Percentiles rank a stretch among this genome's conserved stretches.
phyloP scores from a whole-genome alignment of 176 grass and related monocot species.

The Oryza australiensis region DNA sequence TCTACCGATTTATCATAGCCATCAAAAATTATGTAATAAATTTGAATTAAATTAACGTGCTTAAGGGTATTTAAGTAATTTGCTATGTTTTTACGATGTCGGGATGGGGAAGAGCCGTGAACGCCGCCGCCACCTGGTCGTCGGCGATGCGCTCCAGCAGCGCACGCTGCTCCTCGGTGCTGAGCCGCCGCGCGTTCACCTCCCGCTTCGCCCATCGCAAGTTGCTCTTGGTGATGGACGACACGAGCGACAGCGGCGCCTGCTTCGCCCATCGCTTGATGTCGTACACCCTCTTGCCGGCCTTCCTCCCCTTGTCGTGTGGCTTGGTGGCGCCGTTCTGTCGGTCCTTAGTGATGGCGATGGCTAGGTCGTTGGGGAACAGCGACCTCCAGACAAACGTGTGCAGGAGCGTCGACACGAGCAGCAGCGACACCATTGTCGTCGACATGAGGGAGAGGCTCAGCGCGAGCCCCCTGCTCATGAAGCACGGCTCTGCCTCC shows the following conservation, averaged over 20 bases:
- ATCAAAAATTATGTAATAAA: too few relatives aligned
- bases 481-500: constrained; percentile 83
- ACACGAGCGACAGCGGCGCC: constrained; percentile 73
- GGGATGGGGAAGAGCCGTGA: too few relatives aligned
- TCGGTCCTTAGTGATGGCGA: constrained; percentile 86
- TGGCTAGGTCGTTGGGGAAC: constrained; percentile 95
- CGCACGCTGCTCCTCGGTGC: too few relatives aligned
- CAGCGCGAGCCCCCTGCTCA: constrained; percentile 70
- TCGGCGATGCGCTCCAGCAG: too few relatives aligned
- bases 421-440: constrained; percentile 89
- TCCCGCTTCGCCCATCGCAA: too few relatives aligned
- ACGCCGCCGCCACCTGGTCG: too few relatives aligned
- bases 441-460: constrained; percentile 89
- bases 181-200: too few relatives aligned
- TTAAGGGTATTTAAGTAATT: too few relatives aligned
- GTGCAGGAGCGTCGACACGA: constrained; percentile 85
- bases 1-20: too few relatives aligned
- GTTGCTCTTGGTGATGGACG: constrained; percentile 77
- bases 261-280: constrained; percentile 94
- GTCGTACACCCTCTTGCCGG: constrained; percentile 54
- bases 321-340: constrained; percentile 32
- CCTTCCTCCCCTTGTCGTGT: constrained; percentile 58
- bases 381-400: constrained; percentile 83
- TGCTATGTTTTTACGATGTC: too few relatives aligned
- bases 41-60: too few relatives aligned